Base-by-base conservation (phyloP, 1,284 basidiomycete genomes). In the Anthracocystis setariae region DNA sequence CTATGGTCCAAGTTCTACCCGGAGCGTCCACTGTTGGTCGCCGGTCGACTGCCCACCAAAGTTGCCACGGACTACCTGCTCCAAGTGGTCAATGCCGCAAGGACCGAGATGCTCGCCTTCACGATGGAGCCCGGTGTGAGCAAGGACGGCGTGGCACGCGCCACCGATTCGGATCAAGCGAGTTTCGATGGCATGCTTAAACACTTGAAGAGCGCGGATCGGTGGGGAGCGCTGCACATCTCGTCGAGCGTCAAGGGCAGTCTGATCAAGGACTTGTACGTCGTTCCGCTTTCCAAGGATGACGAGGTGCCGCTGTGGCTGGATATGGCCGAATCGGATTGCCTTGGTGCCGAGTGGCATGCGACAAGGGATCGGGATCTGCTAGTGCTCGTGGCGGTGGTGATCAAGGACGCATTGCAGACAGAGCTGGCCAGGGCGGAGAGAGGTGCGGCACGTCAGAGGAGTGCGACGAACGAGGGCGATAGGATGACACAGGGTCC, bases 231-330 rank as follows among this genome's bases (percentile, higher is more conserved):
- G 20, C 39, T 81, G 35, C 69, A 73, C 24, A 63, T 79, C 33
- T 62, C 70, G 12, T 64, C 64, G 13, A 64, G 65, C n/a, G 65
- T 60, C 42, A 68, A 61, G 27, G 54, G 62, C 20, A 52, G 59
- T 4, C 52, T 80, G 46, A 70, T 82, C 48, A 82, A 82, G 44
- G 81, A 82, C 65, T 81, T 82, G 29, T 82, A 82, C 57, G 38
- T 80, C 1, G 78, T 73, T 2, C 73, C 81, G 12, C 66, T 82
- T 21, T 54, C 46, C 27, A 63, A 71, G 27, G 52, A 79, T 43
- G 56, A 65, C 13, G 63, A 69, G 10, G 71, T 79, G 33, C 81
- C 81, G 13, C 58, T 74, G 2, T 82, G 81, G 81, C 69, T 82
- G 35, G 63, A 63, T 8, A 40, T 70, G 48, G 38, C 77, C 5